These are phyloP conservation scores for Hura crepitans DNA, from an alignment of 441 rosid genomes.

Conservation along the genomic window DNA sequence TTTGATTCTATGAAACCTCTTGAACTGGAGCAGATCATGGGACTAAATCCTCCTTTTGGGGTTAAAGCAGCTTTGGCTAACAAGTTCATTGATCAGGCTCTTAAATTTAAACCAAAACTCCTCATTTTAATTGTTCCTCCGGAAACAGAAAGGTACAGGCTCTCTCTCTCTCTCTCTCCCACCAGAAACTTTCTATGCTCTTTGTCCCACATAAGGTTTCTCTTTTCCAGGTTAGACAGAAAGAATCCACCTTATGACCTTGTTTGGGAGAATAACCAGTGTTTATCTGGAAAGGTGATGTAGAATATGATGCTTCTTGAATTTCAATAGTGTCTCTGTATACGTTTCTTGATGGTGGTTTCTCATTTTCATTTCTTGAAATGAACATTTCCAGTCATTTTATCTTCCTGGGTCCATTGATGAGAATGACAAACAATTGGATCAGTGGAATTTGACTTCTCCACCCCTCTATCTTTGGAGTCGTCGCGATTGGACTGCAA, in stretches of 20 bases:
- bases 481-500: slow-evolving; percentile 47
- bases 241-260: slow-evolving; percentile 64
- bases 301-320: slow-evolving; percentile 6
- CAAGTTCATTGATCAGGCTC: slow-evolving; percentile 74
- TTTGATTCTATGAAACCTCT: not conserved
- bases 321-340: slow-evolving; percentile 6
- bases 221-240: slow-evolving; percentile 58
- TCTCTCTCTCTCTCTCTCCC: slow-evolving; percentile 18
- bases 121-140: slow-evolving; percentile 84
- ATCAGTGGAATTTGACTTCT: slow-evolving; percentile 63
- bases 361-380: not conserved
- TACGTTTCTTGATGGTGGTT: slow-evolving; percentile 3
- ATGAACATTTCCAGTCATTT: slow-evolving; percentile 58
- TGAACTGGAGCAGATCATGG: slow-evolving; percentile 63
- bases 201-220: slow-evolving; percentile 5
- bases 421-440: slow-evolving; percentile 66
- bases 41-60: slow-evolving; percentile 96
- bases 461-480: slow-evolving; percentile 95
- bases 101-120: slow-evolving; percentile 80
- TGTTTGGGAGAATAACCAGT: slow-evolving; percentile 62
- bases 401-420: slow-evolving; percentile 87
- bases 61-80: slow-evolving; percentile 68
- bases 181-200: slow-evolving; percentile 6
- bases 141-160: slow-evolving; percentile 64
- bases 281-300: slow-evolving; percentile 76